These are phyloP conservation scores for Sicyos edulis DNA, from an alignment of 306 rosid genomes.

Conservation along the genomic window DNA sequence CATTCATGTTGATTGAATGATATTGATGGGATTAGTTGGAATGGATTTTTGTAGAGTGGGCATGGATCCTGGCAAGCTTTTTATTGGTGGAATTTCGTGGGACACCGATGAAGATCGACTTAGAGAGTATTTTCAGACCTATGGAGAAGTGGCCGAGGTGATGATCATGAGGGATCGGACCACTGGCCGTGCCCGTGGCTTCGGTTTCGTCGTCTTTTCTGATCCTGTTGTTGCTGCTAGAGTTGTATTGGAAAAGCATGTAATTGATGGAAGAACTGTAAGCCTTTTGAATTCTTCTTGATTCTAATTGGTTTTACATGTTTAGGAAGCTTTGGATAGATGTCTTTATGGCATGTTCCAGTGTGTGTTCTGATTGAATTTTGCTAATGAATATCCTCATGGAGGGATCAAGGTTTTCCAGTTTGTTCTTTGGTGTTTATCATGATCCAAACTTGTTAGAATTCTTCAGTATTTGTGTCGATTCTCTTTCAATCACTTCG, in stretches of 20 bases:
- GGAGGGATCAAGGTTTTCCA: neutral
- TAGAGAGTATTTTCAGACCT: slow-evolving; percentile 71
- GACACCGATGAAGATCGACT: slow-evolving; percentile 95
- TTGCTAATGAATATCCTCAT: neutral
- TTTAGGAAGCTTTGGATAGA: neutral
- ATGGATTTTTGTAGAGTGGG: slow-evolving; percentile 24
- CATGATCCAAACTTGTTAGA: too few species aligned
- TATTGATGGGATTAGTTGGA: slow-evolving; percentile 12
- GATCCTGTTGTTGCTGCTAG: slow-evolving; percentile 73
- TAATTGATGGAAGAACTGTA: slow-evolving; percentile 91
- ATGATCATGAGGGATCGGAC: slow-evolving; percentile 99
- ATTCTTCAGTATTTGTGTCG: too few species aligned
- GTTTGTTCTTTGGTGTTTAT: neutral
- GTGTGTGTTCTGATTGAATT: neutral
- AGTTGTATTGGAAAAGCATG: slow-evolving; percentile 81
- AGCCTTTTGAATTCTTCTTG: slow-evolving; percentile 23
- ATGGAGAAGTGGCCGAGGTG: slow-evolving; percentile 85
- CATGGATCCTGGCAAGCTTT: slow-evolving; percentile 37
- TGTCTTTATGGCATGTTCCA: neutral
- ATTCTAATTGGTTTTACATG: neutral
- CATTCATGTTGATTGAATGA: neutral
- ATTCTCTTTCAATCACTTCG: neutral
- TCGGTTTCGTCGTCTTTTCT: slow-evolving; percentile 81
- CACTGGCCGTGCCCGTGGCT: slow-evolving; percentile 95
- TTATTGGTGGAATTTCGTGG: slow-evolving; percentile 95